Evolutionary conservation across 2,329 filamentous ascomycete species (phyloP).

Genomic region (Fusarium longipes): DNA sequence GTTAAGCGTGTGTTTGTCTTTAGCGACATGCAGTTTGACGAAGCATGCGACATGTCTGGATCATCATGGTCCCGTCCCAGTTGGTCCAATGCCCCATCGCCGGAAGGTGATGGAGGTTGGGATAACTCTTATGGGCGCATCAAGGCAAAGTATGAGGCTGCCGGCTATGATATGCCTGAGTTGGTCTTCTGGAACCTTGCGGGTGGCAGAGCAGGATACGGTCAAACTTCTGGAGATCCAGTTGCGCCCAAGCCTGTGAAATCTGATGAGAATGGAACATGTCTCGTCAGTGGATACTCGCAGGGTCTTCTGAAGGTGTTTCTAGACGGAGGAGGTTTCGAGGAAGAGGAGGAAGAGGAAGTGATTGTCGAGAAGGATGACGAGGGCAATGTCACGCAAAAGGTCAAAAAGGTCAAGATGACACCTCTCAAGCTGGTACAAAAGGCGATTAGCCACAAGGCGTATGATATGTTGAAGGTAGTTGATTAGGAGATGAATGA

Average conservation of each 20-base stretch:
- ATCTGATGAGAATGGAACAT: constrained; percentile 57
- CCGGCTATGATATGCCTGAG: constrained; percentile 68
- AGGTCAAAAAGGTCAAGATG: constrained; percentile 53
- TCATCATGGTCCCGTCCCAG: not conserved
- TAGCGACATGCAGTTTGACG: constrained; percentile 70
- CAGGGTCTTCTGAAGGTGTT: constrained; percentile 69
- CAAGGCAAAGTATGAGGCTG: constrained; percentile 55
- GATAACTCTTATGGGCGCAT: constrained; percentile 62
- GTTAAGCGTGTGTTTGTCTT: constrained; percentile 71
- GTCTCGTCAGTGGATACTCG: constrained; percentile 66
- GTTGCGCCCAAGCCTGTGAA: constrained; percentile 62
- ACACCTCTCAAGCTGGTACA: constrained; percentile 59
- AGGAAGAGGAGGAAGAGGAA: constrained; percentile 54
- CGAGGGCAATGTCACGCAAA: constrained; percentile 25
- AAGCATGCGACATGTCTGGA: constrained; percentile 35
- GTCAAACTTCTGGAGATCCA: constrained; percentile 42
- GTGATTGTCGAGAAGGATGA: constrained; percentile 50
- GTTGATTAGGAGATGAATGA: constrained; percentile 56
- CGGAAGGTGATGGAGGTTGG: constrained; percentile 30
- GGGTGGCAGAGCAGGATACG: constrained; percentile 49
- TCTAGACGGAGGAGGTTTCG: constrained; percentile 61
- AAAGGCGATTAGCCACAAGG: constrained; percentile 64
- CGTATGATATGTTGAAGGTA: constrained; percentile 66
- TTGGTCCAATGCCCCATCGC: constrained; percentile 43
- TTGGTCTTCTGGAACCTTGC: constrained; percentile 72